A percentile compares a stretch with the other conserved stretches of the same genome.
These are phyloP conservation scores for Hyaloscypha variabilis DNA, from an alignment of 495 filamentous ascomycete genomes.

Conservation along the genomic window DNA sequence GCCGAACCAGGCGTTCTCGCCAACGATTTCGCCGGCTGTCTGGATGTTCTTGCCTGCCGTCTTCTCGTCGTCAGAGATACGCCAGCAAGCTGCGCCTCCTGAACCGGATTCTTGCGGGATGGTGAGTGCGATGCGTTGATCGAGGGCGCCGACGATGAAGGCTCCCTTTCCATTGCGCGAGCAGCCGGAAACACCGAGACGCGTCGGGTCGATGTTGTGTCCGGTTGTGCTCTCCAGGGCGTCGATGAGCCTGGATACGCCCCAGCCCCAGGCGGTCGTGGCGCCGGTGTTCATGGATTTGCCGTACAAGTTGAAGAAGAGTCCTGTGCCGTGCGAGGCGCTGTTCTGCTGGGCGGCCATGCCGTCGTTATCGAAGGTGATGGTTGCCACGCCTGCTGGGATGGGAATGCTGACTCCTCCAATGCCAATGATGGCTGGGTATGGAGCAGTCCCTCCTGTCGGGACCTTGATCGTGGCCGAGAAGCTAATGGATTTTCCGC, in stretches of 20 bases:
- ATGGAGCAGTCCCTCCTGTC: slow-evolving; percentile 31
- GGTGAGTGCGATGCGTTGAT: slow-evolving; percentile 52
- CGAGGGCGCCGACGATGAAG: slow-evolving; percentile 52
- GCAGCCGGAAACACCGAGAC: slow-evolving; percentile 54
- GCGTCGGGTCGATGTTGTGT: slow-evolving; percentile 48
- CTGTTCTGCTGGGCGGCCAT: slow-evolving; percentile 44
- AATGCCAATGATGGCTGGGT: slow-evolving; percentile 51
- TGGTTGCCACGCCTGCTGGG: slow-evolving; percentile 45
- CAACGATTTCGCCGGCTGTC: slow-evolving; percentile 49
- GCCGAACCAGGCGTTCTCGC: slow-evolving; percentile 56
- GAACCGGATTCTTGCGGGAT: slow-evolving; percentile 55
- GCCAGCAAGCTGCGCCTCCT: slow-evolving; percentile 54
- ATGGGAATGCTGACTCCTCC: slow-evolving; percentile 50
- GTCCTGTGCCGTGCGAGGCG: slow-evolving; percentile 44
- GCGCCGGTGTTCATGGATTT: slow-evolving; percentile 49
- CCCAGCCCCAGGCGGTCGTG: slow-evolving; percentile 55
- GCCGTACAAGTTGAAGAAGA: slow-evolving; percentile 53
- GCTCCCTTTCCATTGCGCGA: slow-evolving; percentile 59
- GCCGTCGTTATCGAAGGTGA: slow-evolving; percentile 52
- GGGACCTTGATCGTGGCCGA: slow-evolving; percentile 42
- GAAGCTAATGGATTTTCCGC: slow-evolving; percentile 52
- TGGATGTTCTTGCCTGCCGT: slow-evolving; percentile 50
- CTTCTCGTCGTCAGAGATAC: slow-evolving; percentile 46
- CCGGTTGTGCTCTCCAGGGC: slow-evolving; percentile 45
- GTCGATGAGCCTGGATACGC: slow-evolving; percentile 54